Evolutionary conservation across 345 rosid genomes (phyloP), one percentile per base, ranked within the genome.

Genomic region (Brassica carinata): DNA sequence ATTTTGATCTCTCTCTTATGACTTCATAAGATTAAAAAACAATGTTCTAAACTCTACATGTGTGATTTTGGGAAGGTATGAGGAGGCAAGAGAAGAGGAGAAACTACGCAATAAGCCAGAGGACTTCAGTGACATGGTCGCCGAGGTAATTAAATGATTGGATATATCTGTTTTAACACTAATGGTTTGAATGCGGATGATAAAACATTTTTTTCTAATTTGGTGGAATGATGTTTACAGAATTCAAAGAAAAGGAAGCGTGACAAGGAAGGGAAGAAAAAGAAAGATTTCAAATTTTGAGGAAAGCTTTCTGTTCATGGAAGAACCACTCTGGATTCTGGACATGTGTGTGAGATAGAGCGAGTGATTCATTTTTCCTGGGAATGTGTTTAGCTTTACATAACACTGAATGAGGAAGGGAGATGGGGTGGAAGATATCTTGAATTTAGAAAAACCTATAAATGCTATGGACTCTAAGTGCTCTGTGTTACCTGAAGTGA

Each of bases 111-210:
- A 90, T 85, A 96, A 94, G 79, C 91, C 87, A n/a, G 97, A 90
- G 82, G 97, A 96, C 73, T 94, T 96, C 85, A 94, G 98, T 78
- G 98, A 96, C 82, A 96, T 96, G 99, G 99, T 96, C 43, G 94
- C 96, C 1, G 98, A 96, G 99, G 99, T 93, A 83, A 62, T 11
- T 11, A 26, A 9, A 34, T 19, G 23, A 19, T 19, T 19, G 23
- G 23, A 19, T 19, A 19, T 19, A 19, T 19, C 23, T 19, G 23
- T 19, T 19, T 19, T 19, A 19, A 19, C 23, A 19, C 23, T 19
- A 19, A 19, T 19, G 23, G 23, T 19, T 19, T 36, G 30, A 51
- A 55, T 31, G 64, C 3, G 10, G 67, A 11, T 61, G 78, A 45
- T 66, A 7, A 3, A 11, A 15, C 57, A 63, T 23, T 10, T 2